Evolutionary conservation across 331 rosid genomes (phyloP), one percentile per base, ranked within the genome.

Genomic region (Erythrophleum ivorense): DNA sequence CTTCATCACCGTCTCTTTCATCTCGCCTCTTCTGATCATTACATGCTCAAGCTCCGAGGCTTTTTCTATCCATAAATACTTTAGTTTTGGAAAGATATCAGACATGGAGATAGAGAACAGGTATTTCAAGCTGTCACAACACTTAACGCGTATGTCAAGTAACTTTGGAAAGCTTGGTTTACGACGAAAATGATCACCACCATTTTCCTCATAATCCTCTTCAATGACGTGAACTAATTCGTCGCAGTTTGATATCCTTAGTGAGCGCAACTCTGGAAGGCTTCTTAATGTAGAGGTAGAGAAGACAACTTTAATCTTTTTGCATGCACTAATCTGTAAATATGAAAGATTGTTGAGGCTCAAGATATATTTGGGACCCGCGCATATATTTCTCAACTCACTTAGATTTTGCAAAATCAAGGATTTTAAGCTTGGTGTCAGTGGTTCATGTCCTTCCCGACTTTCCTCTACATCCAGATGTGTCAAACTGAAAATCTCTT

Each of bases 201-300:
- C 40, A 34, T 16, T 65, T 65, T 9, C n/a, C 8, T 36, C 12
- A 34, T 36, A 14, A 36, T 65, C 48, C 7, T 34, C 46, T 65
- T 65, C 71, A 65, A 65, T 9, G 9, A 65, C 15, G 46, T 65
- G 48, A 14, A 34, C 71, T 34, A 65, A 16, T 36, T 65, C 64
- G 19, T 21, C 71, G 36, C 48, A 65, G 4, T 3, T 1, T 5
- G 48, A 14, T 65, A 65, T 65, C 0, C 0, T 0, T 16, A 65
- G 4, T 0, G 0, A 0, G 5, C 0, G 0, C 48, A 65, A 65
- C 13, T 12, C 0, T 65, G 71, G 71, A 0, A 65, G 48, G 48
- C 71, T 36, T 65, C 29, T 36, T 5, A 16, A 9, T 36, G 6
- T 65, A 15, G 71, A 65, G 8, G 24, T 11, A 3, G 71, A 65